Conservation (phyloP, 2,329 filamentous ascomycete species). For the Penicillium sp. region DNA sequence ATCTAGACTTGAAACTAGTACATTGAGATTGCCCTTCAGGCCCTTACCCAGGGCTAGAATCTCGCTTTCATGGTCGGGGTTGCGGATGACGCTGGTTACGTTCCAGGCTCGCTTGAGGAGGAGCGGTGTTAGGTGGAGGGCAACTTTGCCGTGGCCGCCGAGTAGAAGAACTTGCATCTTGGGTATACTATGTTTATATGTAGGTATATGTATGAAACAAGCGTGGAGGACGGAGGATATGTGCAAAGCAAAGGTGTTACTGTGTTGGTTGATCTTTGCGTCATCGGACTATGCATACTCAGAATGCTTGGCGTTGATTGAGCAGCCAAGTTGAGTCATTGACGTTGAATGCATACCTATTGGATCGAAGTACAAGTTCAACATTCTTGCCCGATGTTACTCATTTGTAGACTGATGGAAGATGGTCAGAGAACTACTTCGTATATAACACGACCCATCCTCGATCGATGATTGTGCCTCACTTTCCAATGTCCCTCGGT, state of each 20-base stretch:
- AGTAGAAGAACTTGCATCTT: constrained; percentile 62
- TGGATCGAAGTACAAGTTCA: neutral
- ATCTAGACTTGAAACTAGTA: constrained; percentile 67
- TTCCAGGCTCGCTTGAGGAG: constrained; percentile 71
- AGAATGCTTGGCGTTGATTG: constrained; percentile 1
- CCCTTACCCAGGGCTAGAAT: constrained; percentile 60
- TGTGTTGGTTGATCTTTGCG: neutral
- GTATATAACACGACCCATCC: too few species aligned
- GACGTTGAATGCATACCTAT: too few species aligned
- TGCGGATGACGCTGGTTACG: constrained; percentile 74
- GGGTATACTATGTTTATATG: too few species aligned
- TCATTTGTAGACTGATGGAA: neutral
- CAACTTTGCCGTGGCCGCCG: constrained; percentile 77
- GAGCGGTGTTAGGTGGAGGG: constrained; percentile 69
- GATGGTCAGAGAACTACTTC: neutral
- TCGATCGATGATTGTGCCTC: too few species aligned
- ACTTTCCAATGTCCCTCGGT: too few species aligned
- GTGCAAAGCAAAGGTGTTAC: too few species aligned
- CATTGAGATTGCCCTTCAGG: constrained; percentile 61
- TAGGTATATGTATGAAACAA: too few species aligned
- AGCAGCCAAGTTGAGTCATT: neutral
- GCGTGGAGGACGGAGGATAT: too few species aligned
- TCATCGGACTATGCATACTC: neutral
- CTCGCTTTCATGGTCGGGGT: constrained; percentile 61
- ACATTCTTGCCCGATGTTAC: neutral